Evolutionary conservation across 176 grass and related monocot species (phyloP), one percentile per base, ranked within the genome.

Genomic region (Luzula sylvatica): DNA sequence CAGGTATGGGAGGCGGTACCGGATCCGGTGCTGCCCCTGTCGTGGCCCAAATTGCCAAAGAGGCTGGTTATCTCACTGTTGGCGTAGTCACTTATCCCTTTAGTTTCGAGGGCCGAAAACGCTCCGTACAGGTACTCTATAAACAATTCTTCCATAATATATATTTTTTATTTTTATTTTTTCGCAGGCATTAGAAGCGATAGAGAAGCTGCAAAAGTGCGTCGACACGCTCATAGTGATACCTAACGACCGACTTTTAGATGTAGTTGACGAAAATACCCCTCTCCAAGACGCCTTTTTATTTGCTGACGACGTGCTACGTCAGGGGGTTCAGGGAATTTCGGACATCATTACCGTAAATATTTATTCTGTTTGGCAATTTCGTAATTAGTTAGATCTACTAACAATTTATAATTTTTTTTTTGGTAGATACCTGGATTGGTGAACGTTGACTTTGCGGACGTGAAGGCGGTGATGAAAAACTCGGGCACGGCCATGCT

Each of bases 361-460:
- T 80, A 15, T 59, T 16, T 16, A 2, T 67, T 44, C 7, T 15
- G 44, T 62, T 8, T 68, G 25, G 44, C 7, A 17, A 68, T n/a
- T n/a, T n/a, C n/a, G n/a, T n/a, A n/a, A n/a, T n/a, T n/a, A 0
- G n/a, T 21, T 42, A 20, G 20, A 42, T 14, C 17, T 39, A 25
- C 11, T 42, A 65, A 65, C 15, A 14, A 5, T 26, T 45, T 8
- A 40, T 27, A 54, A 23, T 45, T 15, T 53, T 62, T 64, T 65
- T 15, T 51, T 47, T 26, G 58, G 43, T 74, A 96, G 84, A 90
- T 90, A 57, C 92, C 92, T 45, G 92, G 85, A 27, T 82, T 98
- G 6, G 92, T 90, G 7, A 98, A 98, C 66, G 92, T 98, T 45
- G 92, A 98, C 71, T 98, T 98, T 83, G 92, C 92, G 3, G 92